Conservation (phyloP, 495 filamentous ascomycete genomes). For the Elasticomyces elasticus region DNA sequence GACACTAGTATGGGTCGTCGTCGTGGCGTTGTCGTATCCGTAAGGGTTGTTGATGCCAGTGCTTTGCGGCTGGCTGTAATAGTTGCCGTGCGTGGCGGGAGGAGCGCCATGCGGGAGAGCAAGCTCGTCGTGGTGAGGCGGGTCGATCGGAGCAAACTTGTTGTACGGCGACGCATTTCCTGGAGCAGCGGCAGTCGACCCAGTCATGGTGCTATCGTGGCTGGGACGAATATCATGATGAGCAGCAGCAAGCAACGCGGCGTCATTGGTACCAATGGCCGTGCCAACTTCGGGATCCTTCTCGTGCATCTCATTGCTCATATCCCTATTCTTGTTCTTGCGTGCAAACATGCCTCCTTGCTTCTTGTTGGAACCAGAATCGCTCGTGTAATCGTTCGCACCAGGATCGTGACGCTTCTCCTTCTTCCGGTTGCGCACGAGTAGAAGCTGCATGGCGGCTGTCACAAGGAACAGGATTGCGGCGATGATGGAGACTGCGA, state of each 20-base stretch:
- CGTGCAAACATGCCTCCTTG: conserved; percentile 42
- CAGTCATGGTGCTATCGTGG: conserved; percentile 31
- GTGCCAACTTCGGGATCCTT: conserved; percentile 22
- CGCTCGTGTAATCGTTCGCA: conserved; percentile 71
- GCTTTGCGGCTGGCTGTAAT: conserved; percentile 22
- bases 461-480: conserved; percentile 33
- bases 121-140: background rate
- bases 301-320: conserved; percentile 18
- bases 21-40: conserved; percentile 19
- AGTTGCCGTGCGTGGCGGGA: conserved; percentile 16
- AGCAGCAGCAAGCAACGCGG: conserved; percentile 13
- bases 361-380: conserved; percentile 37
- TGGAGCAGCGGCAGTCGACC: conserved; percentile 24
- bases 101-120: too few relatives aligned
- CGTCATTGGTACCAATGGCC: conserved; percentile 17
- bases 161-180: background rate
- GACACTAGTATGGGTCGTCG: background rate
- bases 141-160: conserved; percentile 8
- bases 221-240: conserved; percentile 24
- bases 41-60: conserved; percentile 27
- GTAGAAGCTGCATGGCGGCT: conserved; percentile 43
- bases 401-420: conserved; percentile 72
- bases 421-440: conserved; percentile 61
- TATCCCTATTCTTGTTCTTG: conserved; percentile 27
- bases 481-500: conserved; percentile 68